Base-by-base conservation (phyloP, 1,284 basidiomycete genomes). In the Pulchroboletus neoregius region DNA sequence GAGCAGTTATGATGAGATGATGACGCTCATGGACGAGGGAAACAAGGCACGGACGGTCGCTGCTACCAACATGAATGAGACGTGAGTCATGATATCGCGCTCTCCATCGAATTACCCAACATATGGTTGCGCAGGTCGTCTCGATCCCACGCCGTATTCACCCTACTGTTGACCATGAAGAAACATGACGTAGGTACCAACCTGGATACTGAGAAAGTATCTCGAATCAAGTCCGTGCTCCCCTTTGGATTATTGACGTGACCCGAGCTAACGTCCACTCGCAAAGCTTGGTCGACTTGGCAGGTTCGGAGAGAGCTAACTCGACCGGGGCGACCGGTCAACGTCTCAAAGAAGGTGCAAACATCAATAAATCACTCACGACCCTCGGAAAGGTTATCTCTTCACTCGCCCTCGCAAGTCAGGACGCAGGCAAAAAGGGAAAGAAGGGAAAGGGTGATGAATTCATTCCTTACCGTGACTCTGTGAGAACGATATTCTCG, bases 21-120 rank as follows among this genome's bases (percentile, higher is more conserved):
- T 97, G 84, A 92, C 86, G 7, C 82, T 99, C 62, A 98, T 98
- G 94, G 95, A 99, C 71, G 95, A 99, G 68, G 95, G 95, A 35
- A 99, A 98, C 70, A 98, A 99, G 73, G 92, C 91, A 36, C 78
- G 95, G 38, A 98, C 95, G 20, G 94, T 99, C 9, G 96, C 96
- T 9, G 95, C 96, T 16, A 99, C 96, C 18, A 92, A 96, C 69
- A 99, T 99, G 96, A 99, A 99, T 70, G 96, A 99, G 72, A 98
- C 96, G 71, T 88, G 61, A 56, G 82, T 72, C 23, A 18, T 31
- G 4, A 37, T 20, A 22, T 32, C n/a, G 7, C 18, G 11, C 22
- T 32, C 20, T 47, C 34, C 36, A 37, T 31, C 24, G 22, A 15
- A 10, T 27, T 2, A 22, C 35, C 43, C 5, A 52, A 54, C 44